Evolutionary conservation across 2,329 filamentous ascomycete species (phyloP).

Genomic region (Curvularia hawaiiensis): DNA sequence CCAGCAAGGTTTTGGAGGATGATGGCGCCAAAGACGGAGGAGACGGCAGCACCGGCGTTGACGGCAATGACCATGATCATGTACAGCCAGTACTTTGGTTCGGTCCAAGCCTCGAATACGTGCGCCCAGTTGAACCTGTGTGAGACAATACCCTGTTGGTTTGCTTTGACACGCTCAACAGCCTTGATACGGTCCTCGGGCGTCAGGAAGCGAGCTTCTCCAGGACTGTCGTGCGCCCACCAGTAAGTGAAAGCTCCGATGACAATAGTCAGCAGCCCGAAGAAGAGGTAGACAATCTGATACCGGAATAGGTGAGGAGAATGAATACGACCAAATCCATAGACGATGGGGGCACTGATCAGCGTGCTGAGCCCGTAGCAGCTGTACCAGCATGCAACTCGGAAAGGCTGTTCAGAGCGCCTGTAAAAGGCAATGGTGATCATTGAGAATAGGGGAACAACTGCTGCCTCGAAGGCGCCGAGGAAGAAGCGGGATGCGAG

Average conservation of each 20-base stretch:
- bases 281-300: constrained; percentile 61
- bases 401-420: constrained; percentile 30
- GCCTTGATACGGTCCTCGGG: constrained; percentile 70
- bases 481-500: constrained; percentile 31
- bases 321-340: constrained; percentile 62
- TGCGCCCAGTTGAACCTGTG: constrained; percentile 71
- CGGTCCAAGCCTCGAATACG: constrained; percentile 60
- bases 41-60: constrained; percentile 50
- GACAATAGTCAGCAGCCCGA: constrained; percentile 48
- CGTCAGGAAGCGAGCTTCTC: constrained; percentile 64
- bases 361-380: constrained; percentile 67
- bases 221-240: constrained; percentile 60
- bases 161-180: constrained; percentile 71
- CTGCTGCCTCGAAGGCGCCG: constrained; percentile 35
- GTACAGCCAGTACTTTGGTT: constrained; percentile 60
- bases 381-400: constrained; percentile 63
- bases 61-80: constrained; percentile 34
- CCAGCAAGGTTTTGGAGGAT: constrained; percentile 62
- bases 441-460: constrained; percentile 33
- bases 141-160: constrained; percentile 75
- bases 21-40: constrained; percentile 65
- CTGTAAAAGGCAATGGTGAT: constrained; percentile 34
- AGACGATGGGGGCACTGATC: constrained; percentile 64
- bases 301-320: constrained; percentile 63
- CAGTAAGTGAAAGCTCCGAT: constrained; percentile 51